A percentile compares a stretch with the other conserved stretches of the same genome.
These are phyloP conservation scores for Entophlyctis helioformis DNA, from an alignment of 192 early-diverging fungal genomes.

Conservation along the genomic window DNA sequence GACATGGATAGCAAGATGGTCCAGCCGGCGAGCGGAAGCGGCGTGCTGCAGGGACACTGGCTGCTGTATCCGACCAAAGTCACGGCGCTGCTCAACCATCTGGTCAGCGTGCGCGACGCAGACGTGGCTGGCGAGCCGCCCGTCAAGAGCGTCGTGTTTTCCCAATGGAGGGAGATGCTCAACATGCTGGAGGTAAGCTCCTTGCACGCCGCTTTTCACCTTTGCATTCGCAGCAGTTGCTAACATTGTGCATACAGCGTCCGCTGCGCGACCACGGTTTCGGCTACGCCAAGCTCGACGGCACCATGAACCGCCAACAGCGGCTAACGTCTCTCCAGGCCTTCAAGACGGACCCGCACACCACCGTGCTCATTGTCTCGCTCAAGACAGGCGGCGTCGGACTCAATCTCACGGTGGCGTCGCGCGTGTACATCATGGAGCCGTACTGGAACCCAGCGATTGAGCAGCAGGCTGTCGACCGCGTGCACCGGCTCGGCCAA, in stretches of 20 bases:
- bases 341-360: conserved; percentile 41
- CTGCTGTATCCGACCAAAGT: conserved; percentile 27
- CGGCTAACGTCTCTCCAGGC: conserved; percentile 39
- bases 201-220: neutral
- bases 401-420: conserved; percentile 39
- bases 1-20: too few relatives aligned
- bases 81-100: conserved; percentile 20
- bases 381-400: conserved; percentile 53
- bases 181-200: conserved; percentile 19
- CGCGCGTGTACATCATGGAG: conserved; percentile 37
- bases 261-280: conserved; percentile 17
- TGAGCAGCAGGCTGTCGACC: conserved; percentile 47
- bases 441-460: conserved; percentile 56
- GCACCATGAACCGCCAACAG: conserved; percentile 37
- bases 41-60: too few relatives aligned
- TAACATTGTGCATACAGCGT: neutral
- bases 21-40: too few relatives aligned
- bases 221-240: neutral
- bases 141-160: conserved; percentile 81
- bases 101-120: neutral
- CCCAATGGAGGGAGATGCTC: conserved; percentile 72
- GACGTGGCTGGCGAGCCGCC: neutral
- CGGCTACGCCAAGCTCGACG: conserved; percentile 29
- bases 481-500: conserved; percentile 49
- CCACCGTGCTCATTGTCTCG: conserved; percentile 38